phyloP scores from a whole-genome alignment of 805 yeast genomes.

The Candida cerambycidarum region DNA sequence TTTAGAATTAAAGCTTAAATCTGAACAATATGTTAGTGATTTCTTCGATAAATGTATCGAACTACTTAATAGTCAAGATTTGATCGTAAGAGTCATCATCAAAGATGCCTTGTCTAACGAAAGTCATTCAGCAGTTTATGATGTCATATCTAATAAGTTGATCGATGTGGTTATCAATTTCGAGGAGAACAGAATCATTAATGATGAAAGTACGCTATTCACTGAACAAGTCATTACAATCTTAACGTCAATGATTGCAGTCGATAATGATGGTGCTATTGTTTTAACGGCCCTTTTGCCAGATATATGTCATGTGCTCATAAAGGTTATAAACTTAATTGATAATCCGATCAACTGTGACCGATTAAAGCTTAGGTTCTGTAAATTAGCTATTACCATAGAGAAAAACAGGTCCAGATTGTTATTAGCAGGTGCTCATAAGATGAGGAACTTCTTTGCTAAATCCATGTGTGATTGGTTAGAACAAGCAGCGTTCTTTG shows the following conservation, averaged over 20 bases:
- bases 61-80: constrained; percentile 48
- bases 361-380: constrained; percentile 44
- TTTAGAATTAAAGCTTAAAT: constrained; percentile 25
- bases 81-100: constrained; percentile 64
- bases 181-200: constrained; percentile 23
- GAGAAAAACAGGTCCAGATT: constrained; percentile 31
- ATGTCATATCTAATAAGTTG: constrained; percentile 47
- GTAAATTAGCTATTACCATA: constrained; percentile 36
- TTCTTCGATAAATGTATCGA: constrained; percentile 53
- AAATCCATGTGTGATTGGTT: constrained; percentile 53
- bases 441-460: constrained; percentile 47
- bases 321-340: constrained; percentile 27
- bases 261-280: constrained; percentile 37
- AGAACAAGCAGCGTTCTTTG: constrained; percentile 48
- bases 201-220: constrained; percentile 34
- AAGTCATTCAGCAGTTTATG: constrained; percentile 57
- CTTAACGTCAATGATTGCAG: constrained; percentile 37
- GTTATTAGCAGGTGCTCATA: constrained; percentile 46
- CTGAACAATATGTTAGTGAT: constrained; percentile 39
- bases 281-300: constrained; percentile 33
- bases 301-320: constrained; percentile 25
- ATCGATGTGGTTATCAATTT: constrained; percentile 35
- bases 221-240: constrained; percentile 52
- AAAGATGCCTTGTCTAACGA: constrained; percentile 70
- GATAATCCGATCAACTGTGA: constrained; percentile 30